Conservation (phyloP, 768 basidiomycete species). For the Boletus barrowsii region DNA sequence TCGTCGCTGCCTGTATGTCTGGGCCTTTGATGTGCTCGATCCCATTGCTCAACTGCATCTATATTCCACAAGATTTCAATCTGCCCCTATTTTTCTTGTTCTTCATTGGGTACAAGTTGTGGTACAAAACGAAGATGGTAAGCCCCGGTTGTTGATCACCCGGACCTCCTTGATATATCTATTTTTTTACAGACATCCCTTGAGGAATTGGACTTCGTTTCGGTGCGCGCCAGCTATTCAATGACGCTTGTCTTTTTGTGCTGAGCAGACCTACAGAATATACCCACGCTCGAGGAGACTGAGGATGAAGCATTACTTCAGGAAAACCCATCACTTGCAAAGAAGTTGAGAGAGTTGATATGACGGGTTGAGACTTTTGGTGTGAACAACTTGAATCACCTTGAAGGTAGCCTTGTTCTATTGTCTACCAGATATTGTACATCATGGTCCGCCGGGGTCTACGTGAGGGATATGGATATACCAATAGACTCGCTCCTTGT, state of each 20-base stretch:
- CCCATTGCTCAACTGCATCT: neutral
- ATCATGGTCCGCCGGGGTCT: no score
- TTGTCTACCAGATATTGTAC: no score
- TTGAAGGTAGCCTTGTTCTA: no score
- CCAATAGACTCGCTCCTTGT: no score
- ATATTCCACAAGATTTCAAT: slow-evolving; percentile 36
- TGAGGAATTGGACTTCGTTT: slow-evolving; percentile 67
- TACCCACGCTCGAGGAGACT: slow-evolving; percentile 69
- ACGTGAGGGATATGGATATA: no score
- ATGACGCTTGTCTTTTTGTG: neutral
- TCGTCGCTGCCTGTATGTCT: slow-evolving; percentile 42
- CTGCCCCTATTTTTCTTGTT: slow-evolving; percentile 41
- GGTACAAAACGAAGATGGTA: slow-evolving; percentile 21
- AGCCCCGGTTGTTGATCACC: neutral
- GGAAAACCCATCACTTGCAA: slow-evolving; percentile 5
- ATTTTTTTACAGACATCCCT: slow-evolving; percentile 13
- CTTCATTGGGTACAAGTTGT: slow-evolving; percentile 44
- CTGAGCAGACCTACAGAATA: slow-evolving; percentile 41
- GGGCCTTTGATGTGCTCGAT: neutral
- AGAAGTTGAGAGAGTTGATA: slow-evolving; percentile 2
- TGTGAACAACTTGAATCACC: no score
- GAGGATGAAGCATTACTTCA: slow-evolving; percentile 34
- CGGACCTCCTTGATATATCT: neutral
- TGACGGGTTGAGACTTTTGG: neutral
- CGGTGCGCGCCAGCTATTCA: slow-evolving; percentile 37